Conservation (phyloP, 352 stramenopile genomes). For the Phytophthora citricola region DNA sequence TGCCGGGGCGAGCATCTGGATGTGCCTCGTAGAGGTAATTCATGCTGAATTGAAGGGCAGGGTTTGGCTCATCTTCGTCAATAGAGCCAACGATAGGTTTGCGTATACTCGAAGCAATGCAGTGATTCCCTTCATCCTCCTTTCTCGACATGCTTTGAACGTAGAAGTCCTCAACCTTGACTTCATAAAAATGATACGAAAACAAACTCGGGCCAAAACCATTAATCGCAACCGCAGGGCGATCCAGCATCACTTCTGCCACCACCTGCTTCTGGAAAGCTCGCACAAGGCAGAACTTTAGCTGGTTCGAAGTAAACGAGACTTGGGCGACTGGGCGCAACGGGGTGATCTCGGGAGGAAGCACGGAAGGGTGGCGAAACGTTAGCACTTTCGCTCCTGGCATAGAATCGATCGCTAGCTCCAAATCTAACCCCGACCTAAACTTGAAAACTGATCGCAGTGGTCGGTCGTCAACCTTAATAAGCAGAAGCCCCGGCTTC, state of each 20-base stretch:
- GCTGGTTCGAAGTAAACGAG: constrained; percentile 57
- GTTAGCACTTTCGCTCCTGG: constrained; percentile 65
- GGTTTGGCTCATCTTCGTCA: constrained; percentile 12
- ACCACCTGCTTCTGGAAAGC: constrained; percentile 68
- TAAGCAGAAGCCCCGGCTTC: constrained; percentile 73
- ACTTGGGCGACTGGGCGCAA: constrained; percentile 56
- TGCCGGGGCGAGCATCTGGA: constrained; percentile 52
- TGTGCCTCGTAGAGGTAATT: constrained; percentile 76
- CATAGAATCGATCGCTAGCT: constrained; percentile 64
- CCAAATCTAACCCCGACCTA: constrained; percentile 61
- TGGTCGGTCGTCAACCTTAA: constrained; percentile 74
- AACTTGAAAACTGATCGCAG: constrained; percentile 56
- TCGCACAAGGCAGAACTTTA: constrained; percentile 79
- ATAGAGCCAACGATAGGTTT: constrained; percentile 7
- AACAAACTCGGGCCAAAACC: constrained; percentile 85
- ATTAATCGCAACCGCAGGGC: constrained; percentile 60
- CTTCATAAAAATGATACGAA: constrained; percentile 80
- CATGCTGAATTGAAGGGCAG: constrained; percentile 63
- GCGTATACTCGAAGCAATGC: constrained; percentile 79
- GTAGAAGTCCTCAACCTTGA: constrained; percentile 76
- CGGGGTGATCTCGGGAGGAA: constrained; percentile 63
- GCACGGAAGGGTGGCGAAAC: constrained; percentile 78
- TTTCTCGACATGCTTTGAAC: constrained; percentile 70
- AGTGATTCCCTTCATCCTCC: constrained; percentile 53
- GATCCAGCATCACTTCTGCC: constrained; percentile 59